Base-by-base conservation (phyloP, 1,284 basidiomycete species). In the Rhodotorula sp. region DNA sequence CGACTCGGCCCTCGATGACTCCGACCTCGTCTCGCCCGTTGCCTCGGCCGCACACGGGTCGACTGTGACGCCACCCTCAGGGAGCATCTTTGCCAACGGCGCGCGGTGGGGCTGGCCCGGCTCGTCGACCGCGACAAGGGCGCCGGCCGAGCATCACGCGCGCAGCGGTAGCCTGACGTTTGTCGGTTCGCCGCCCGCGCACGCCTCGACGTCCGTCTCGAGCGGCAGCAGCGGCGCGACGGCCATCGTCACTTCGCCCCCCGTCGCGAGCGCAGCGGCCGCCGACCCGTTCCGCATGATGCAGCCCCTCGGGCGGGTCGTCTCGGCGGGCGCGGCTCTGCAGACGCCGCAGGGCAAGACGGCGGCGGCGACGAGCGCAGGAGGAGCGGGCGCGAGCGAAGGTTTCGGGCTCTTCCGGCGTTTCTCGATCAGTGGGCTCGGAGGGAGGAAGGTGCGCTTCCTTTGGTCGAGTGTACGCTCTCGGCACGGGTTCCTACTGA, bases 71-170 rank as follows among this genome's bases (percentile, higher is more conserved):
- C 64, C 19, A 5, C 25, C 49, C 19, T 57, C 49, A 42, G 34
- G 23, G 7, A 41, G 64, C 27, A 27, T 74, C 27, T 75, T 74
- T 27, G 61, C 69, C 19, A 68, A 70, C 57, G 74, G 74, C 4
- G 74, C 74, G 19, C 10, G 65, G 44, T 75, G 74, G 74, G 74
- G 74, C 41, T 75, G 72, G 72, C 67, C 74, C 4, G n/a, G 46
- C 1, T 48, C 52, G 12, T 27, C 68, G 25, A 19, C 41, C 21
- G 53, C 45, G 1, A 46, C 13, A 4, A 48, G 59, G 4, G 17
- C 63, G 16, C 42, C 44, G 48, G 53, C 48, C 41, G 49, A 65
- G 21, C 55, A 27, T 17, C 46, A 16, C 41, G 44, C 16, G 25
- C 58, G 70, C 44, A 41, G 67, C 12, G 59, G 67, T 16, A 56